A percentile compares a stretch with the other conserved stretches of the same genome.
phyloP scores from a whole-genome alignment of 2,329 filamentous ascomycete genomes.

The Decorospora gaudefroyi region DNA sequence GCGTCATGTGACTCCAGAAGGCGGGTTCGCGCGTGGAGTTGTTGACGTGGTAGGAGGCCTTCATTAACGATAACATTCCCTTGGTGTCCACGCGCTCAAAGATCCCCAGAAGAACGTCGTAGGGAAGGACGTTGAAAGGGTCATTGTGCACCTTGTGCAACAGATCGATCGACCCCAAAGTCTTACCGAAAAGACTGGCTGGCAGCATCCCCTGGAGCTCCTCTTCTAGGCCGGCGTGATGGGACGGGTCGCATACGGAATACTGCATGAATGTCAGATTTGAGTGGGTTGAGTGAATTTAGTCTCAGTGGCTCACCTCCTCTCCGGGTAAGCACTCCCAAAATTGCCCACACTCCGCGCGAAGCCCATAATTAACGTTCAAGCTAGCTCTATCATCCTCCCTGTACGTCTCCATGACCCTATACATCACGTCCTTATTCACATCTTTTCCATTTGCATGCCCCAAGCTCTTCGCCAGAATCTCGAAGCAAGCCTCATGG shows the following conservation, averaged over 20 bases:
- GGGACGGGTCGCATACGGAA: constrained; percentile 13
- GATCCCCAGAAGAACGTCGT: constrained; percentile 18
- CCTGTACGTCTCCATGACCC: constrained; percentile 5
- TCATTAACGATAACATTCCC: constrained; percentile 15
- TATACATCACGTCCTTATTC: constrained; percentile 22
- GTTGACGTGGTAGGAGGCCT: constrained; percentile 20
- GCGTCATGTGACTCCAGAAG: constrained; percentile 25
- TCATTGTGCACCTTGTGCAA: constrained; percentile 16
- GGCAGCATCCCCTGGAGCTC: constrained; percentile 15
- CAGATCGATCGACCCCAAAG: not conserved
- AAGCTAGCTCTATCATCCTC: constrained; percentile 6
- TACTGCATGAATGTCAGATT: constrained; percentile 10
- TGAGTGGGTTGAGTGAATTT: no score
- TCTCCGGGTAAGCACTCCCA: constrained; percentile 23
- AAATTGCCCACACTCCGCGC: constrained; percentile 7
- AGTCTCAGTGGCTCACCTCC: no score
- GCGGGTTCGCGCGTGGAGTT: constrained; percentile 4
- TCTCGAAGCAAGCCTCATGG: constrained; percentile 24
- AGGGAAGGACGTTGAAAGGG: constrained; percentile 17
- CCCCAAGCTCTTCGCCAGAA: constrained; percentile 22
- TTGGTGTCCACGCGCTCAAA: constrained; percentile 10
- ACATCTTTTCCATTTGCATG: constrained; percentile 5
- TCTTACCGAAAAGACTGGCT: constrained; percentile 5
- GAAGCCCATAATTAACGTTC: constrained; percentile 20
- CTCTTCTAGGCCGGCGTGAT: constrained; percentile 3